phyloP scores from a whole-genome alignment of 2,329 filamentous ascomycete species.

The Leptosphaerulina australis region DNA sequence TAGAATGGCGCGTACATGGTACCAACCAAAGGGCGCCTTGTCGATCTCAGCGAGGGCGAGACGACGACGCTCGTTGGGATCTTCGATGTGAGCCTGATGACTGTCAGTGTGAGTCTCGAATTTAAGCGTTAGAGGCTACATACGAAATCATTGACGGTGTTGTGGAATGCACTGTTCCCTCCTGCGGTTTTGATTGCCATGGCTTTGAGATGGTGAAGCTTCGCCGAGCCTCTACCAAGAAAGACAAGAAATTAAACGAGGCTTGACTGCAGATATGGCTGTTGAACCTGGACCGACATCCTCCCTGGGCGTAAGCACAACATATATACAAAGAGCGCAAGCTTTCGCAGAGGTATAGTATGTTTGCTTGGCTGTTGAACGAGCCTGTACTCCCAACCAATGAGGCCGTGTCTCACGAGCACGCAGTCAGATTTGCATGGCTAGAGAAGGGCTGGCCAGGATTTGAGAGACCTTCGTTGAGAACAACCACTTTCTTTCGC shows the following conservation, averaged over 20 bases:
- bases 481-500: constrained; percentile 4
- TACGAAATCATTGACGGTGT: constrained; percentile 72
- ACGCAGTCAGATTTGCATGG: constrained; percentile 15
- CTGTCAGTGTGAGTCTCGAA: not conserved
- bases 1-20: constrained; percentile 77
- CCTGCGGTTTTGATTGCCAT: constrained; percentile 31
- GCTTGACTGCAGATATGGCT: constrained; percentile 13
- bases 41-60: constrained; percentile 82
- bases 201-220: constrained; percentile 18
- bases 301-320: constrained; percentile 14
- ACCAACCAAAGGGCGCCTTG: constrained; percentile 80
- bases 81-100: constrained; percentile 58
- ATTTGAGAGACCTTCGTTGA: not conserved
- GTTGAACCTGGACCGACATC: constrained; percentile 11
- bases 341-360: constrained; percentile 2
- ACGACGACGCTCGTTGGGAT: constrained; percentile 78
- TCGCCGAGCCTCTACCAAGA: constrained; percentile 26
- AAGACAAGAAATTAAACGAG: constrained; percentile 22
- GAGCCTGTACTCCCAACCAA: constrained; percentile 2
- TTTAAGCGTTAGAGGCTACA: not conserved
- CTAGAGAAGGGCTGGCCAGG: constrained; percentile 10
- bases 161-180: constrained; percentile 42
- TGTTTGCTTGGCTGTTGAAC: constrained; percentile 13
- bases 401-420: constrained; percentile 10
- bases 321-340: constrained; percentile 14